Evolutionary conservation across 108 stramenopile genomes (phyloP).

Genomic region (Poteriospumella lacustris): DNA sequence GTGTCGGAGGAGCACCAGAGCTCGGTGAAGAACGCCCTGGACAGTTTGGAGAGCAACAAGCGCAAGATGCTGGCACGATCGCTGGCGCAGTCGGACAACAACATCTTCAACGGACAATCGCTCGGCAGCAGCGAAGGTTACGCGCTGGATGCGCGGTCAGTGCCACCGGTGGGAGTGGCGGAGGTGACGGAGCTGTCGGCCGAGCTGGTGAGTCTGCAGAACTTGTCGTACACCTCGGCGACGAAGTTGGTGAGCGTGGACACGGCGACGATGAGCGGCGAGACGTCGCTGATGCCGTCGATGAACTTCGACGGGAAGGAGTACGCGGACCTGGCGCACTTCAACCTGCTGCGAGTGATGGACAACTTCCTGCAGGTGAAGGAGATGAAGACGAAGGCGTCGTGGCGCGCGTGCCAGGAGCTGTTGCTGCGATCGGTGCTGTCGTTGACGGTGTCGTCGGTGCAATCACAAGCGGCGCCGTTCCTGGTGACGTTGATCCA

Average conservation of each 20-base stretch:
- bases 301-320: not conserved
- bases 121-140: too few species aligned
- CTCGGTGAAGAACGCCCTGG: not conserved
- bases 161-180: not conserved
- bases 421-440: not conserved
- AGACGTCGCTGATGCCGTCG: not conserved
- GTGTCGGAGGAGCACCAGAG: too few species aligned
- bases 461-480: not conserved
- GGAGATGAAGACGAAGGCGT: not conserved
- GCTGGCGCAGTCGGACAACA: too few species aligned
- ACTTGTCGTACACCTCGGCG: not conserved
- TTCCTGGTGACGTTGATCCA: not conserved
- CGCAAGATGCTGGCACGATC: too few species aligned
- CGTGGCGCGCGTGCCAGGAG: not conserved
- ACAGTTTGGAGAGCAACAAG: not conserved
- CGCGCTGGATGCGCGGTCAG: too few species aligned
- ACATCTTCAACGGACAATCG: too few species aligned
- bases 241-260: not conserved
- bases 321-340: not conserved
- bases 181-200: not conserved
- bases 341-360: not conserved
- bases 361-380: not conserved
- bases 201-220: not conserved
- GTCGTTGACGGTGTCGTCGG: not conserved
- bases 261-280: too few species aligned